A percentile compares a stretch with the other conserved stretches of the same genome.
Evolutionary conservation across 2,329 filamentous ascomycete genomes (phyloP).

Genomic region (Diaporthe ampelina): DNA sequence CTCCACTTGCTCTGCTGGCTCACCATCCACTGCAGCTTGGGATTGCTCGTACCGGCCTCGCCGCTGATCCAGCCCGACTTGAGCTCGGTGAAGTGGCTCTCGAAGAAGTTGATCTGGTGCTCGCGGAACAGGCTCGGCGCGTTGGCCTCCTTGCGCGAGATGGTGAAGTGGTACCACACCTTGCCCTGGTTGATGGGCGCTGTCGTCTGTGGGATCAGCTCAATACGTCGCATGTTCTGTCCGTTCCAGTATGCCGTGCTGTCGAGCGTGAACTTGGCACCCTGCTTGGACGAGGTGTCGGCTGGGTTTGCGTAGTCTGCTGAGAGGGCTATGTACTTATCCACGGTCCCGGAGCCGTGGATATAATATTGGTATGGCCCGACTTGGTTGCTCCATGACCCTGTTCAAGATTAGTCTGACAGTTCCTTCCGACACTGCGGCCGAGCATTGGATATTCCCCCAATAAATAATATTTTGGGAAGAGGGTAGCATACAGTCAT

Average conservation of each 20-base stretch:
- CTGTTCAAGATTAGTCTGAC: slow-evolving; percentile 52
- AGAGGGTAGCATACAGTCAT: background rate
- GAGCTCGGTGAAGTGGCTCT: slow-evolving; percentile 81
- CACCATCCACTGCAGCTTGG: slow-evolving; percentile 75
- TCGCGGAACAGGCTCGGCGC: slow-evolving; percentile 73
- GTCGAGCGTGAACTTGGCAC: slow-evolving; percentile 77
- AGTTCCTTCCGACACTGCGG: background rate
- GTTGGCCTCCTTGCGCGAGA: slow-evolving; percentile 71
- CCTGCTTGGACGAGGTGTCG: slow-evolving; percentile 72
- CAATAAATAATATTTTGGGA: background rate
- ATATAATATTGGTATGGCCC: slow-evolving; percentile 85
- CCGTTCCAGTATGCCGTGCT: slow-evolving; percentile 78
- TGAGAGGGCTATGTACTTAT: slow-evolving; percentile 73
- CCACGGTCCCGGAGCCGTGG: slow-evolving; percentile 70
- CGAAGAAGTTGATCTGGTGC: slow-evolving; percentile 76
- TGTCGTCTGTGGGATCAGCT: slow-evolving; percentile 79
- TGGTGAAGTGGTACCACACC: slow-evolving; percentile 80
- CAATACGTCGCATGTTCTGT: slow-evolving; percentile 79
- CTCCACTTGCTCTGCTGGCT: slow-evolving; percentile 74
- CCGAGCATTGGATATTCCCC: too few species aligned
- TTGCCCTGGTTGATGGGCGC: slow-evolving; percentile 76
- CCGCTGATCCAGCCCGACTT: slow-evolving; percentile 75
- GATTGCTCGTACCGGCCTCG: slow-evolving; percentile 58
- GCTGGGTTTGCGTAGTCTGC: slow-evolving; percentile 74
- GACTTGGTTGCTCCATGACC: slow-evolving; percentile 77